Evolutionary conservation across 495 filamentous ascomycete species (phyloP).

Genomic region (Hypoxylon cercidicola): DNA sequence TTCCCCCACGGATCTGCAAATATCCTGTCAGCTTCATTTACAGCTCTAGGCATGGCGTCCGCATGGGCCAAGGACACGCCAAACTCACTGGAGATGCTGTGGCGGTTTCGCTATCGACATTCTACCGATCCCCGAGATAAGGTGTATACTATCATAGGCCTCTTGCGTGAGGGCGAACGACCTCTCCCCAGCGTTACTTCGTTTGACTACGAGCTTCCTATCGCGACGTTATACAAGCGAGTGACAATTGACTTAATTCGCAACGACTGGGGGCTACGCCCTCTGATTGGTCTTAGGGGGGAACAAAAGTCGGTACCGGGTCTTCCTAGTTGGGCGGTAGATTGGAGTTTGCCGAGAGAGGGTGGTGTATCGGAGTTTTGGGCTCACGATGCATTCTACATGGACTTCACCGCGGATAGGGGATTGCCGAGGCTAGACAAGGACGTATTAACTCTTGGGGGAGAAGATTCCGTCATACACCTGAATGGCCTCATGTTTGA

Average conservation of each 20-base stretch:
- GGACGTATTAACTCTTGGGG: slow-evolving; percentile 3
- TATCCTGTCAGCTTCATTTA: slow-evolving; percentile 8
- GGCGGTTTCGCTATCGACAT: slow-evolving; percentile 29
- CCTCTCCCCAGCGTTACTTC: slow-evolving; percentile 26
- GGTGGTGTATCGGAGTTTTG: background rate
- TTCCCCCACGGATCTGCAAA: background rate
- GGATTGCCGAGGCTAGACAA: slow-evolving; percentile 17
- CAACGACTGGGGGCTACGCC: slow-evolving; percentile 19
- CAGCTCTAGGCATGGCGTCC: slow-evolving; percentile 8
- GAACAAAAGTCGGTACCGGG: slow-evolving; percentile 21
- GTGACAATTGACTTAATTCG: slow-evolving; percentile 36
- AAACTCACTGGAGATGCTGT: slow-evolving; percentile 28
- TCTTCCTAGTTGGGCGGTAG: slow-evolving; percentile 26
- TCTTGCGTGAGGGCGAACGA: slow-evolving; percentile 14
- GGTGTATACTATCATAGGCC: slow-evolving; percentile 41
- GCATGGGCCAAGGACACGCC: slow-evolving; percentile 5
- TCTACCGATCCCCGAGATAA: slow-evolving; percentile 47
- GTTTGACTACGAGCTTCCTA: slow-evolving; percentile 26
- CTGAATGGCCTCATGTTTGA: slow-evolving; percentile 29
- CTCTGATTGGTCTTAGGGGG: slow-evolving; percentile 29
- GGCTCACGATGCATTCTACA: slow-evolving; percentile 5
- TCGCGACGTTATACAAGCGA: slow-evolving; percentile 24
- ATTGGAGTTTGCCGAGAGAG: slow-evolving; percentile 17
- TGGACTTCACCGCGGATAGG: slow-evolving; percentile 3
- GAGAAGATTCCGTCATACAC: slow-evolving; percentile 20